phyloP scores from a whole-genome alignment of 2,329 filamentous ascomycete species.

The Cordyceps fumosorosea region DNA sequence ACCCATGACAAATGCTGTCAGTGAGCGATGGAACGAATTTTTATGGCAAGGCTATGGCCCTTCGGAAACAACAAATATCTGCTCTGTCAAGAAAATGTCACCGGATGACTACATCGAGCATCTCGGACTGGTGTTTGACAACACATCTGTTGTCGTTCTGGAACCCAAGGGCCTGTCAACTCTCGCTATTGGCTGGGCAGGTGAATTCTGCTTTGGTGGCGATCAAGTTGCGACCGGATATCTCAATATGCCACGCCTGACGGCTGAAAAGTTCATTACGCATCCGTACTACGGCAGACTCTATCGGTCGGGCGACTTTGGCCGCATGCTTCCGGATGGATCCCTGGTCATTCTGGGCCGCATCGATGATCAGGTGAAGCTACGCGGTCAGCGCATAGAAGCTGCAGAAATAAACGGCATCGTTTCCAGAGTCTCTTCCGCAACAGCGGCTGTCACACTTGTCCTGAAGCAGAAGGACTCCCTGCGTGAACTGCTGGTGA shows the following conservation, averaged over 20 bases:
- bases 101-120: constrained; percentile 58
- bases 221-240: constrained; percentile 75
- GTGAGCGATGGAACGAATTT: constrained; percentile 59
- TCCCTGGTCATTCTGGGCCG: constrained; percentile 67
- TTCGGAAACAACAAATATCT: constrained; percentile 83
- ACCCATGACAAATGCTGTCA: constrained; percentile 65
- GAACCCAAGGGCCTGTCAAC: constrained; percentile 37
- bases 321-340: constrained; percentile 69
- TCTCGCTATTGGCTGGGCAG: constrained; percentile 64
- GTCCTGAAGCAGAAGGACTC: constrained; percentile 39
- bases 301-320: constrained; percentile 78
- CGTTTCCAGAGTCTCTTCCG: constrained; percentile 44
- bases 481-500: constrained; percentile 49
- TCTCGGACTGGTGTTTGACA: constrained; percentile 67
- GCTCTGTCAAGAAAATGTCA: constrained; percentile 62
- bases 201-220: constrained; percentile 83
- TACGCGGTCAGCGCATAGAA: constrained; percentile 75
- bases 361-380: constrained; percentile 73
- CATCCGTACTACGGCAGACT: constrained; percentile 65
- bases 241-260: constrained; percentile 57
- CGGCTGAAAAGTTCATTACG: constrained; percentile 58
- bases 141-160: constrained; percentile 68
- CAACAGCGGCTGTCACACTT: constrained; percentile 59
- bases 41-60: constrained; percentile 80
- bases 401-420: constrained; percentile 65